Conservation (phyloP, 83 land plant species). For the Thuja plicata region DNA sequence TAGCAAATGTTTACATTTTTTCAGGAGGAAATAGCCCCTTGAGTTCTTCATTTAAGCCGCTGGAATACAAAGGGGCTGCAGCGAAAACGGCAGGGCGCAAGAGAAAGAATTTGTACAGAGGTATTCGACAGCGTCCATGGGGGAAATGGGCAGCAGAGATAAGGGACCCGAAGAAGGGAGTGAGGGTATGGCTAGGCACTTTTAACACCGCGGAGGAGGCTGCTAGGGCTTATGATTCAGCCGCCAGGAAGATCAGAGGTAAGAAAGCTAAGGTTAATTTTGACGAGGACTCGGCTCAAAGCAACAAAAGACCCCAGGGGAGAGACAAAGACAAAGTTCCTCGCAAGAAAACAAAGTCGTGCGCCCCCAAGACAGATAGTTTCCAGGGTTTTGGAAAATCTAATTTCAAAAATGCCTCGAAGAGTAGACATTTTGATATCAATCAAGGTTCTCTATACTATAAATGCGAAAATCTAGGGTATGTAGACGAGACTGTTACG, state of each 20-base stretch:
- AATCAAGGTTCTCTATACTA: not conserved
- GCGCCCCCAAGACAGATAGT: not conserved
- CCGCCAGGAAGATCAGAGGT: slow-evolving; percentile 1
- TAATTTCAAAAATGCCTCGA: not conserved
- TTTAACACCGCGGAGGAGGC: slow-evolving; percentile 7
- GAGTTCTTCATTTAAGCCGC: not conserved
- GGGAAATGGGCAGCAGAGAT: slow-evolving; percentile 11
- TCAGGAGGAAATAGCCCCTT: not conserved
- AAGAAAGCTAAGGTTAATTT: slow-evolving; percentile 10
- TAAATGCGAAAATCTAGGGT: not conserved
- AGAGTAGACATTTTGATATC: not conserved
- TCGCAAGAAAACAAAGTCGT: not conserved
- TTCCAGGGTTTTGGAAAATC: not conserved
- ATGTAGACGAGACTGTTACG: not conserved
- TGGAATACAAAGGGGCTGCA: not conserved
- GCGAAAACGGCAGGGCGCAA: not conserved
- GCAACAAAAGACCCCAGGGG: not conserved
- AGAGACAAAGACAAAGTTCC: not conserved
- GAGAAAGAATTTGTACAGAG: slow-evolving; percentile 11
- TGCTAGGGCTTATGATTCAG: slow-evolving; percentile 5
- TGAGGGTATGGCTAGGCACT: slow-evolving; percentile 9
- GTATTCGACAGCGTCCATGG: slow-evolving; percentile 11
- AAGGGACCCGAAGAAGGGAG: slow-evolving; percentile 1
- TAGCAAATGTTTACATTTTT: not conserved
- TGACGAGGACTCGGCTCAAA: not conserved